Conservation (phyloP, 2,329 filamentous ascomycete genomes). For the Parafenestella ontariensis region DNA sequence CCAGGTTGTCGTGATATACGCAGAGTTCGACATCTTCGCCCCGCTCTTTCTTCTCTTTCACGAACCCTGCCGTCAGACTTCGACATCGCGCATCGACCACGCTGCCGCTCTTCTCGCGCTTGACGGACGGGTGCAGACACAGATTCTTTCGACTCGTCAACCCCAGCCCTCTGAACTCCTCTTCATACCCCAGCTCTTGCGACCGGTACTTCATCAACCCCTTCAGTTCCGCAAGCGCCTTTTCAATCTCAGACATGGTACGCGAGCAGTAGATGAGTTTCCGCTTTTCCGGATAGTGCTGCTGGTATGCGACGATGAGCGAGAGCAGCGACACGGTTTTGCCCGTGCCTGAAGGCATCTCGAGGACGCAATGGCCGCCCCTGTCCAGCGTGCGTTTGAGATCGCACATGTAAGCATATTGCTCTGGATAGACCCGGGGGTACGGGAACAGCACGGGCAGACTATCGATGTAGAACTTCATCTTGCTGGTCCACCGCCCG, state of each 20-base stretch:
- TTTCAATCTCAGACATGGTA: constrained; percentile 99
- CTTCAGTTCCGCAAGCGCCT: constrained; percentile 90
- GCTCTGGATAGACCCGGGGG: constrained; percentile 72
- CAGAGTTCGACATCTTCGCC: constrained; percentile 95
- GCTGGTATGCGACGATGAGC: constrained; percentile 95
- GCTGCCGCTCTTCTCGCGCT: constrained; percentile 91
- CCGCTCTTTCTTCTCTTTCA: constrained; percentile 95
- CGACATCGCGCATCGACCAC: constrained; percentile 96
- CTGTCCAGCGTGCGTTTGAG: constrained; percentile 90
- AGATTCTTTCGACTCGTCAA: constrained; percentile 96
- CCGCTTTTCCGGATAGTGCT: constrained; percentile 87
- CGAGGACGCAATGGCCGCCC: constrained; percentile 92
- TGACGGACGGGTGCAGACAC: constrained; percentile 94
- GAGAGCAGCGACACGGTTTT: constrained; percentile 96
- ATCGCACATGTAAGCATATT: constrained; percentile 77
- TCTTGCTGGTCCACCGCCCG: constrained; percentile 51
- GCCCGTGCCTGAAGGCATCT: constrained; percentile 98
- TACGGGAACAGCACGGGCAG: constrained; percentile 77
- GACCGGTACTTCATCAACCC: constrained; percentile 93
- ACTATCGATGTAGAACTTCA: constrained; percentile 83
- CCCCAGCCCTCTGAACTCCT: constrained; percentile 92
- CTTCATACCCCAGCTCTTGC: constrained; percentile 84
- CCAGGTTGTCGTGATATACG: constrained; percentile 97
- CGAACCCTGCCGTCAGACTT: constrained; percentile 93
- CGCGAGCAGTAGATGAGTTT: constrained; percentile 99